Evolutionary conservation across 2,329 filamentous ascomycete genomes (phyloP).

Genomic region (Stagonosporopsis vannaccii): DNA sequence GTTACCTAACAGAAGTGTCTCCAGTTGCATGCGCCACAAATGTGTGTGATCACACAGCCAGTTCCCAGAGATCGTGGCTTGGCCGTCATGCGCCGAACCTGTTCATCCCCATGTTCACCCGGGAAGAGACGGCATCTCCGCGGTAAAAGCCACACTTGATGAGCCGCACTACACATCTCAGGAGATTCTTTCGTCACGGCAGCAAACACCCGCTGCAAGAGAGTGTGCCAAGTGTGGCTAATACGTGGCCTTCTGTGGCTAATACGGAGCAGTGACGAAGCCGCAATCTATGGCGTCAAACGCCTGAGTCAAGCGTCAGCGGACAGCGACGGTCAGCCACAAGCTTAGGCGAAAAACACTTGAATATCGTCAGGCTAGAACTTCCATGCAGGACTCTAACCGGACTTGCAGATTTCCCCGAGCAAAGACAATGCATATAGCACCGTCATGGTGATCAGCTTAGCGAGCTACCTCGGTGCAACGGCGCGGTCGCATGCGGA

Average conservation of each 20-base stretch:
- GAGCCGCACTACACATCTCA: not conserved
- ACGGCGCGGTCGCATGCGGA: too few species aligned
- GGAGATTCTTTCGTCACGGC: not conserved
- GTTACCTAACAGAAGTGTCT: conserved; percentile 17
- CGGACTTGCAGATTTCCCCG: conserved; percentile 14
- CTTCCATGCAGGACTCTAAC: conserved; percentile 18
- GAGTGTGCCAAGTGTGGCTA: conserved; percentile 15
- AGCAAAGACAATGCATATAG: not conserved
- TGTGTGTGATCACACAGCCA: conserved; percentile 4
- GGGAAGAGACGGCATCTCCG: conserved; percentile 10
- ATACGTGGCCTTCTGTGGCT: conserved; percentile 8
- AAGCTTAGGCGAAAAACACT: conserved; percentile 9
- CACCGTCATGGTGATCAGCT: conserved; percentile 8
- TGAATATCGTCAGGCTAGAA: conserved; percentile 9
- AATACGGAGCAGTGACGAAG: conserved; percentile 10
- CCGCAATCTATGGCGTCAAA: conserved; percentile 10
- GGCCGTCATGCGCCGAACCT: conserved; percentile 13
- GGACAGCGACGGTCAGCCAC: conserved; percentile 8
- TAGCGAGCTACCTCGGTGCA: conserved; percentile 6
- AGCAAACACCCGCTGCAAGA: not conserved
- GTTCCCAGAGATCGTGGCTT: conserved; percentile 9
- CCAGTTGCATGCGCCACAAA: conserved; percentile 12
- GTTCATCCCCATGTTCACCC: conserved; percentile 10
- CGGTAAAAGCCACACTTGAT: conserved; percentile 8
- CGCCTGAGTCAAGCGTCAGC: conserved; percentile 8